Conservation (phyloP, 1,284 basidiomycete genomes). For the Cystobasidiaceae sp. region DNA sequence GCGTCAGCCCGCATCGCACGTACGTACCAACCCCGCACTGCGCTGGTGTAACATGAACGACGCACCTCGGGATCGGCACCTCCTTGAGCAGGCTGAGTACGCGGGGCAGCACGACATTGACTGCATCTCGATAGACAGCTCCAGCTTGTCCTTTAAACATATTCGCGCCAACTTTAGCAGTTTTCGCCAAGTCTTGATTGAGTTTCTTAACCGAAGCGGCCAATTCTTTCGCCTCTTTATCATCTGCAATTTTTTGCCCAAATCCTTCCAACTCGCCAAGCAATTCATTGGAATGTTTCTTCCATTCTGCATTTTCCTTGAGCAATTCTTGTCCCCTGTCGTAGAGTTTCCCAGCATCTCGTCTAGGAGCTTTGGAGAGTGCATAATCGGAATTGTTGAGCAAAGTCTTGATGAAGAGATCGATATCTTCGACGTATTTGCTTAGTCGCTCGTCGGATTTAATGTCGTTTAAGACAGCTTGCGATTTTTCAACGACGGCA, state of each 20-base stretch:
- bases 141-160: slow-evolving; percentile 33
- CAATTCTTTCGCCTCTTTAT: slow-evolving; percentile 45
- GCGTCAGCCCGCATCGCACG: neutral
- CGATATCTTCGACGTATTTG: slow-evolving; percentile 46
- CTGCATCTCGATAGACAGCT: slow-evolving; percentile 48
- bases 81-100: slow-evolving; percentile 49
- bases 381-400: slow-evolving; percentile 47
- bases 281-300: slow-evolving; percentile 44
- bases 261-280: slow-evolving; percentile 48
- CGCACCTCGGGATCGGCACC: slow-evolving; percentile 48
- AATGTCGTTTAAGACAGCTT: slow-evolving; percentile 48
- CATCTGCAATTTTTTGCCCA: slow-evolving; percentile 46
- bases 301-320: slow-evolving; percentile 46
- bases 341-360: slow-evolving; percentile 47
- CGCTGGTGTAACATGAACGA: neutral
- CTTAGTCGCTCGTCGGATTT: slow-evolving; percentile 46
- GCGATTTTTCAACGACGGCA: slow-evolving; percentile 45
- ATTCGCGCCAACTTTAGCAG: slow-evolving; percentile 16
- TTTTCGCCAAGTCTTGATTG: slow-evolving; percentile 43
- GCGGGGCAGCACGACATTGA: slow-evolving; percentile 50
- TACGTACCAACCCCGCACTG: neutral
- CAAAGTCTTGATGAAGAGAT: slow-evolving; percentile 44
- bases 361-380: slow-evolving; percentile 46
- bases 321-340: slow-evolving; percentile 48
- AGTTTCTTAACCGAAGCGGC: slow-evolving; percentile 48